Base-by-base conservation (phyloP, 179 eudicot species). In the Corrigiola litoralis region DNA sequence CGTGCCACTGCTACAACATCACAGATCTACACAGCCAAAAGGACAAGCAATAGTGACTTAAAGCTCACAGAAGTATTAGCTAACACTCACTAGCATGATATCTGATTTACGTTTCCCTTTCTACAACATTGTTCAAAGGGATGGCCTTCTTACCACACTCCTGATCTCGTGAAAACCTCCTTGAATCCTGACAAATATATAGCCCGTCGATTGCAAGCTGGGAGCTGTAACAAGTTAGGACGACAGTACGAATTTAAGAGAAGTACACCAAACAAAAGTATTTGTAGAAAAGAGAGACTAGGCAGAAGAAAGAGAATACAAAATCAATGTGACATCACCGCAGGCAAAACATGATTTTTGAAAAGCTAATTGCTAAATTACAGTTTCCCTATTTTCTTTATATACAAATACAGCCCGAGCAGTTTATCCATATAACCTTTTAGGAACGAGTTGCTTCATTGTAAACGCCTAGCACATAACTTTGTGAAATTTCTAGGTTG, bases 81-180 rank as follows among this genome's bases (percentile, higher is more conserved):
- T 3, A 14, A 23, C 45, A 68, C 12, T 21, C n/a, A 13, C 0
- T 58, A 21, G 47, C 24, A 56, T 34, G 46, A 56, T 9, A 34
- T 27, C 6, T 41, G 1, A 5, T 14, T 14, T 14, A 28, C 13
- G 20, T 29, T 41, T 53, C 14, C 18, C 38, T 11, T 8, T n/a
- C n/a, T n/a, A n/a, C n/a, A n/a, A n/a, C n/a, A n/a, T n/a, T n/a
- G n/a, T n/a, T n/a, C n/a, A n/a, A n/a, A n/a, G n/a, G 33, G 23
- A 18, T 29, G 10, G 48, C 23, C 63, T 55, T 46, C 96, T 85
- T 77, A 89, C 98, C 72, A 92, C 87, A 62, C 77, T 87, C 62
- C 98, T 81, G 62, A 89, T 84, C 72, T 87, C 98, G 32, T 92
- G 98, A 66, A 89, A 92, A 48, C 95, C 98, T 57, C 98, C 98